A percentile compares a stretch with the other conserved stretches of the same genome.
These are phyloP conservation scores for Blastobotrys arbuscula DNA, from an alignment of 1,139 yeast species.

Conservation along the genomic window DNA sequence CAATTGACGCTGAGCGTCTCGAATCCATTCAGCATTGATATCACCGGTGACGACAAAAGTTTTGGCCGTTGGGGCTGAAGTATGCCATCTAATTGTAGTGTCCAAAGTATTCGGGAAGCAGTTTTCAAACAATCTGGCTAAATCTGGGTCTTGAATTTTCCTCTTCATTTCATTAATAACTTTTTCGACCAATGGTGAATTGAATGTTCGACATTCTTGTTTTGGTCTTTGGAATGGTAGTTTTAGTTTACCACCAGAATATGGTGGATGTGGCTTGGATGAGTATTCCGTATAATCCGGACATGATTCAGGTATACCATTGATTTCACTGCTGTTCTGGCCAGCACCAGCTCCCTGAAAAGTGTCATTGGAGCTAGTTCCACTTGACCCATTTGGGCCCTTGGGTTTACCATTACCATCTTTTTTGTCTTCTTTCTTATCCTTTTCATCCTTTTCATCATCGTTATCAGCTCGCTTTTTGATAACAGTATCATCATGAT, in stretches of 20 bases:
- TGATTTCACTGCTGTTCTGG: background rate
- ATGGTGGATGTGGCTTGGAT: conserved; percentile 30
- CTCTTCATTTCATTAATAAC: conserved; percentile 49
- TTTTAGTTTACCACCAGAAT: conserved; percentile 34
- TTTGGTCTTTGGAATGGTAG: conserved; percentile 77
- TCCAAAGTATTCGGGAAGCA: conserved; percentile 85
- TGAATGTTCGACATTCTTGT: conserved; percentile 65
- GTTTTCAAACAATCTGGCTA: conserved; percentile 72
- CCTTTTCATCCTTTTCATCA: background rate
- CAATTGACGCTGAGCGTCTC: conserved; percentile 82
- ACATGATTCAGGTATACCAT: conserved; percentile 25
- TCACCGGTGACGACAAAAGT: conserved; percentile 85
- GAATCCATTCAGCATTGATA: conserved; percentile 77
- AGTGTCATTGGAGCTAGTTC: background rate
- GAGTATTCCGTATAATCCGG: conserved; percentile 40
- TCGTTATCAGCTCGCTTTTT: background rate
- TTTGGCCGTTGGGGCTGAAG: conserved; percentile 35
- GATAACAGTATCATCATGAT: background rate
- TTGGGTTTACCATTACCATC: background rate
- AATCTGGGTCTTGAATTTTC: conserved; percentile 54
- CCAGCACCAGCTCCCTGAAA: no score
- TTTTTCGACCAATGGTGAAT: conserved; percentile 56
- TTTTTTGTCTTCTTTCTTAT: conserved; percentile 1
- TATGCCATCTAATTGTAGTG: conserved; percentile 77
- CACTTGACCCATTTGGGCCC: background rate